Conservation (phyloP, 2,329 filamentous ascomycete species). For the Fusarium haematococcum region DNA sequence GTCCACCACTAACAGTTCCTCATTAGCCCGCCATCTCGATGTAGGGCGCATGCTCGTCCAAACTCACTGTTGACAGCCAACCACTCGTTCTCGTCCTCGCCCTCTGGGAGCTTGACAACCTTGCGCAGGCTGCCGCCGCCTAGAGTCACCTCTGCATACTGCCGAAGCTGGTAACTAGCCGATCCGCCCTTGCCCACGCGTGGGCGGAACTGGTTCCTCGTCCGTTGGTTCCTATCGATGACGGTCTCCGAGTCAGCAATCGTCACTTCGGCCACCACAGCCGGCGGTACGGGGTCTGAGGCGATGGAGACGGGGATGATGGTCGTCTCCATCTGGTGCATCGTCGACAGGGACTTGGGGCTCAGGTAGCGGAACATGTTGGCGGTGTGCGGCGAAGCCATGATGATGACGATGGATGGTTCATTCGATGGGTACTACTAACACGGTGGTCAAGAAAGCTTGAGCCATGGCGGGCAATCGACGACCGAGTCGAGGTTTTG, state of each 20-base stretch:
- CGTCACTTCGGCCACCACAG: conserved; percentile 31
- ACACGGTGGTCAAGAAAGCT: conserved; percentile 57
- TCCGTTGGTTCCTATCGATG: conserved; percentile 79
- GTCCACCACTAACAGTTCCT: conserved; percentile 80
- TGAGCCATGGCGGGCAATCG: conserved; percentile 50
- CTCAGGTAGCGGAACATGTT: conserved; percentile 50
- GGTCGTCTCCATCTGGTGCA: conserved; percentile 46
- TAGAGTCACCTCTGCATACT: conserved; percentile 97
- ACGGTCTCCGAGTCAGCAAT: conserved; percentile 47
- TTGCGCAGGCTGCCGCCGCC: conserved; percentile 95
- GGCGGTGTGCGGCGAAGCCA: conserved; percentile 22
- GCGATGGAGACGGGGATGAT: conserved; percentile 47
- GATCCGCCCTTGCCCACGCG: conserved; percentile 89
- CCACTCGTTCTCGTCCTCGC: conserved; percentile 98
- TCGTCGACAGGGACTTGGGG: conserved; percentile 48
- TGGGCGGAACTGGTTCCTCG: conserved; percentile 90
- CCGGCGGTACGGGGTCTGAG: conserved; percentile 11
- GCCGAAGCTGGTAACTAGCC: conserved; percentile 90
- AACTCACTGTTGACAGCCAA: conserved; percentile 91
- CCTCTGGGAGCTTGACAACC: conserved; percentile 95
- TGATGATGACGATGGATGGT: conserved; percentile 5
- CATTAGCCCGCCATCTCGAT: background rate
- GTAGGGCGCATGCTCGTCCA: background rate
- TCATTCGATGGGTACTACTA: conserved; percentile 47
- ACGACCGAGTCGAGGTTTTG: conserved; percentile 20